These are phyloP conservation scores for Phytopythium sindhum DNA, from an alignment of 352 stramenopile species.

Conservation along the genomic window DNA sequence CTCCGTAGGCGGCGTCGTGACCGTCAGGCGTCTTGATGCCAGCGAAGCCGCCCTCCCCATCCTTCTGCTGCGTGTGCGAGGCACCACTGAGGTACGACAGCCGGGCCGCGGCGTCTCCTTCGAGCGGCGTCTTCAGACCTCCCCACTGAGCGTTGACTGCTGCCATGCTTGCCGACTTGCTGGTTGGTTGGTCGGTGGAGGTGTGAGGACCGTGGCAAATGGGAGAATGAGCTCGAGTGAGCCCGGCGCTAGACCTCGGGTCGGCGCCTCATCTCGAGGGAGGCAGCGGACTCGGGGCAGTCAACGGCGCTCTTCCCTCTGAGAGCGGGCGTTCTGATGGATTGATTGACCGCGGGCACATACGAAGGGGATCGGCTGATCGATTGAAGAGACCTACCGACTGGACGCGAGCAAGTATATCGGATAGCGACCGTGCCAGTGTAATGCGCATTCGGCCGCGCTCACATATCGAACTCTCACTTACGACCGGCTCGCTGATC, in stretches of 20 bases:
- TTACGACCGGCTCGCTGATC: background rate
- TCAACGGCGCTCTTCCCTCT: no score
- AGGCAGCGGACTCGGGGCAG: no score
- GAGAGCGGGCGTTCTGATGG: background rate
- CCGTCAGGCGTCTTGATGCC: constrained; percentile 7
- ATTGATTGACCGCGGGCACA: background rate
- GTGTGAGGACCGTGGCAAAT: background rate
- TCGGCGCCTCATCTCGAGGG: no score
- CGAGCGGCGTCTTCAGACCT: background rate
- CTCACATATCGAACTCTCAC: background rate
- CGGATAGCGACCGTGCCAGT: background rate
- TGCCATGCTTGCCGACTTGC: background rate
- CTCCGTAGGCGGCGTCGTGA: constrained; percentile 15
- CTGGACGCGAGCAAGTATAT: background rate
- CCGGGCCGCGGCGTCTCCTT: background rate
- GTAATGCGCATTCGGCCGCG: background rate
- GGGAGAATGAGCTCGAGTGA: background rate
- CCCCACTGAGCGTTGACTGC: background rate
- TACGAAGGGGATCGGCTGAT: background rate
- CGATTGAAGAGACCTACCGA: background rate
- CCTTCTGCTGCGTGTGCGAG: background rate
- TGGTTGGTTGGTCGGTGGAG: background rate
- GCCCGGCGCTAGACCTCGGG: background rate
- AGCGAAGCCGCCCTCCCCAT: background rate
- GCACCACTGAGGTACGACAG: constrained; percentile 2